Base-by-base conservation (phyloP, 805 yeast genomes). In the Kuraishia hungarica region DNA sequence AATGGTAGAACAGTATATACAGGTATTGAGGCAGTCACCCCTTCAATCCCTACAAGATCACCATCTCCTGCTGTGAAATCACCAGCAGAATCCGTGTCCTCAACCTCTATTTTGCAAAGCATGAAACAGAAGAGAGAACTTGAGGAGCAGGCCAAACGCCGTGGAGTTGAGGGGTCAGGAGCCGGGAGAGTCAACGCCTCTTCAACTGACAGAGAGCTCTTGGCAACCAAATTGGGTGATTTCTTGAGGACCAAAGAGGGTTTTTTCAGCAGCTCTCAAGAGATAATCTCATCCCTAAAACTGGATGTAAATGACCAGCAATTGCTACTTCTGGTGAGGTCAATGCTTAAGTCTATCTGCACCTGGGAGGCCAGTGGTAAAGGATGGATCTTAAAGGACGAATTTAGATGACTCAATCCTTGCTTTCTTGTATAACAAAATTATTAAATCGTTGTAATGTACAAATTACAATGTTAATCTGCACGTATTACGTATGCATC, bases 301-400 rank as follows among this genome's bases (percentile, higher is more conserved):
- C 59, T 70, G 54, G 67, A 68, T 54, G 67, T 84, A 0, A 65
- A 67, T 7, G 74, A 78, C 35, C 81, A 80, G 47, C 76, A 78
- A 51, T 86, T 83, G 22, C 80, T 87, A 29, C 72, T 84, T 5
- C 72, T 80, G 54, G 74, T 88, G 2, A 72, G 97, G 48, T 83
- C 89, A 0, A 77, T 91, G 78, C 67, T 91, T 53, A 79, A 81
- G 51, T 77, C 81, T 48, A 79, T 89, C 21, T 87, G 94, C 2
- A 68, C 62, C 1, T 91, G 96, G 91, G 81, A 84, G 59, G 68
- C 71, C n/a, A 61, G 55, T 1, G 69, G 67, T 47, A 78, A 79
- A 54, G 86, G 85, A 0, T 89, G 97, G 97, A 65, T 64, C 0
- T 69, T 89, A 39, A 82, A 83, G 59, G 75, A 74, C 1, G 90